A percentile compares a stretch with the other conserved stretches of the same genome.
Evolutionary conservation across 192 early-diverging fungal genomes (phyloP).

Genomic region (Coemansia sp.): DNA sequence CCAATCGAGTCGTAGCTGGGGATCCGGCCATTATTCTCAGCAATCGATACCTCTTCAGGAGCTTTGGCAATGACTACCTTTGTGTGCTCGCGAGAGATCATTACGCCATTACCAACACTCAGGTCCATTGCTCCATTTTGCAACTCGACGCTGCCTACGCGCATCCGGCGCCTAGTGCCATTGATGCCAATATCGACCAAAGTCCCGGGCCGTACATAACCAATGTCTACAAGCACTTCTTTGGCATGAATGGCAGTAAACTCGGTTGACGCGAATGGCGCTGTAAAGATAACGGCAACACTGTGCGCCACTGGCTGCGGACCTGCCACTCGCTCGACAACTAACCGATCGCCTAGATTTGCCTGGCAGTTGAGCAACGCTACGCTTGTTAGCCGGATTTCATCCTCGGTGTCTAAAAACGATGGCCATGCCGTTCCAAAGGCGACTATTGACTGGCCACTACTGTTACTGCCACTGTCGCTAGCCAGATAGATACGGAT

Average conservation of each 20-base stretch:
- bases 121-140: not conserved
- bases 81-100: not conserved
- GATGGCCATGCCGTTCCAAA: conserved; percentile 49
- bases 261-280: conserved; percentile 5
- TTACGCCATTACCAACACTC: conserved; percentile 2
- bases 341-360: conserved; percentile 32
- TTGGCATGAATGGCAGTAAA: conserved; percentile 16
- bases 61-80: not conserved
- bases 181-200: conserved; percentile 34
- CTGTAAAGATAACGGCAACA: conserved; percentile 15
- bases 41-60: not conserved
- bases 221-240: conserved; percentile 31
- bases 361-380: conserved; percentile 32
- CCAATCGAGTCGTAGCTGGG: conserved; percentile 59
- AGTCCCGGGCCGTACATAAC: conserved; percentile 20
- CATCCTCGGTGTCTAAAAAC: conserved; percentile 5
- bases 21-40: not conserved
- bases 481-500: conserved; percentile 12
- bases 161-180: conserved; percentile 19
- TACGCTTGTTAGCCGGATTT: conserved; percentile 22
- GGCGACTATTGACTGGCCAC: not conserved
- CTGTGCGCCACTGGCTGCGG: conserved; percentile 4
- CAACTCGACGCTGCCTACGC: conserved; percentile 6
- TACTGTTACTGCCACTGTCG: not conserved
- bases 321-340: conserved; percentile 14